phyloP scores from a whole-genome alignment of 495 filamentous ascomycete genomes.

The Penicillium diatomitis region DNA sequence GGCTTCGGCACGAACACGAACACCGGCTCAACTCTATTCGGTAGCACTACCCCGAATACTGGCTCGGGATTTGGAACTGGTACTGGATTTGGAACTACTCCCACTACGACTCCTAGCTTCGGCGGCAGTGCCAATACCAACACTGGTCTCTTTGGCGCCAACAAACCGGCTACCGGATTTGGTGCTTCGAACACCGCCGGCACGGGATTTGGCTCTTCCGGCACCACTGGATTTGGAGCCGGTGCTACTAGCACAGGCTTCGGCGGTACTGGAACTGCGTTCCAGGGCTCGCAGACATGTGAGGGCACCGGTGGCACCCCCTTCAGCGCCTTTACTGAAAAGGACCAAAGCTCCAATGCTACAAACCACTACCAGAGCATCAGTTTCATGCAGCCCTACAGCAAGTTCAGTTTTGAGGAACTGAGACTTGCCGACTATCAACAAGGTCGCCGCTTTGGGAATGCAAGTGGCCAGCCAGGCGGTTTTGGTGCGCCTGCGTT shows the following conservation, averaged over 20 bases:
- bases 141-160: slow-evolving; percentile 44
- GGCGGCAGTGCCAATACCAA: slow-evolving; percentile 39
- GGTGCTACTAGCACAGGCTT: slow-evolving; percentile 30
- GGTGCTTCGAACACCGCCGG: slow-evolving; percentile 32
- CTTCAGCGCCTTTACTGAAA: slow-evolving; percentile 72
- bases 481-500: slow-evolving; percentile 61
- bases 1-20: slow-evolving; percentile 41
- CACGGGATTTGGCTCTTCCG: slow-evolving; percentile 20
- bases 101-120: slow-evolving; percentile 34
- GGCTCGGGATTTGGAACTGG: not conserved
- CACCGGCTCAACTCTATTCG: not conserved
- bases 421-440: slow-evolving; percentile 82
- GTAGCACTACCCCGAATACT: not conserved
- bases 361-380: slow-evolving; percentile 82
- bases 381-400: slow-evolving; percentile 75
- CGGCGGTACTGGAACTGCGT: slow-evolving; percentile 38
- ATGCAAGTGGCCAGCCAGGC: slow-evolving; percentile 68
- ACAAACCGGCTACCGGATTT: slow-evolving; percentile 16
- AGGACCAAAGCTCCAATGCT: slow-evolving; percentile 52
- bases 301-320: slow-evolving; percentile 65
- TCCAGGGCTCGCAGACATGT: slow-evolving; percentile 35
- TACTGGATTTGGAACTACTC: slow-evolving; percentile 6
- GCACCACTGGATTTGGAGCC: slow-evolving; percentile 18
- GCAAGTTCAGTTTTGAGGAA: slow-evolving; percentile 85
- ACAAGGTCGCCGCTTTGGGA: slow-evolving; percentile 74